Evolutionary conservation across 2,329 filamentous ascomycete species (phyloP), one percentile per base, ranked within the genome.

Genomic region (Apiospora aurea): DNA sequence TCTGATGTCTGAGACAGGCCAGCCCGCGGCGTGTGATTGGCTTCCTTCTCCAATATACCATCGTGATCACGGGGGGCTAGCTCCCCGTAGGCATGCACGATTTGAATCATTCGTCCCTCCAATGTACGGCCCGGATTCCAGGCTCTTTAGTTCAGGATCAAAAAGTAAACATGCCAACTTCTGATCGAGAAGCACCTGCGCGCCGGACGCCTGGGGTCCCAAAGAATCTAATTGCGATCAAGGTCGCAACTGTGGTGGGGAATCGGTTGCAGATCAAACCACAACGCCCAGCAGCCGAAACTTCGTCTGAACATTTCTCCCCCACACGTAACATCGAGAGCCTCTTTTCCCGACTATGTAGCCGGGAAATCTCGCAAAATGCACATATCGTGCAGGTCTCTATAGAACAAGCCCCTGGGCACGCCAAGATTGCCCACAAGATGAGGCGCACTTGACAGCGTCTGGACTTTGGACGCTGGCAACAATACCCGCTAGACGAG

Each of bases 291-390:
- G 57, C 29, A 41, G 18, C 29, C 57, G 34, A 64, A 64, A 64
- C 57, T 64, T 64, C 57, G 24, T 64, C 57, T 64, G 34, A 64
- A 41, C 57, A 64, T 41, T 41, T 8, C 34, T 64, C n/a, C 57
- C 57, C 57, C 57, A 64, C 57, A 64, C 18, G 57, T 38, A 64
- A 10, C 18, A 41, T 41, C 57, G 26, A 34, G 53, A 61, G 53
- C 53, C 53, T 61, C 53, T 61, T 64, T 64, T 57, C 44, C 14
- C 51, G 51, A 57, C 51, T 57, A 29, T 57, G 13, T 57, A n/a
- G 57, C 29, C 57, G 21, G 8, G 57, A 64, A 24, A 41, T 64
- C 34, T 57, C 21, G 18, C 57, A 21, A n/a, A 41, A 64, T 64
- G 57, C 57, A 38, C 53, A 61, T n/a, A 64, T n/a, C n/a, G 10